phyloP scores from a whole-genome alignment of 2,329 filamentous ascomycete species.

The Arthrinium puccinioides region DNA sequence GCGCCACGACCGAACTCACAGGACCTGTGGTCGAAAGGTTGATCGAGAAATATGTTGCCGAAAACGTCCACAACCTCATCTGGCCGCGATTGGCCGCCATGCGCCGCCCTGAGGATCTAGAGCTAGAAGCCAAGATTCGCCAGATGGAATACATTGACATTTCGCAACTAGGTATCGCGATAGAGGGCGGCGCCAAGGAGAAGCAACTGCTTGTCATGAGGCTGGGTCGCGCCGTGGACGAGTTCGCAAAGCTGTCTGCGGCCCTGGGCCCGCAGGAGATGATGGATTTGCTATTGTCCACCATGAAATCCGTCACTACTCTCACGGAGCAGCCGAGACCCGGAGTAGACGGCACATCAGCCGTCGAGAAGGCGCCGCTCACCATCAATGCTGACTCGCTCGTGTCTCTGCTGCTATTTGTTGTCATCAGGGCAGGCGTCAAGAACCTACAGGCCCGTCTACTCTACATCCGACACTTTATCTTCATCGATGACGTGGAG shows the following conservation, averaged over 20 bases:
- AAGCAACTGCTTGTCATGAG: conserved; percentile 77
- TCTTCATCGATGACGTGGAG: conserved; percentile 96
- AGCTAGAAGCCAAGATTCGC: conserved; percentile 81
- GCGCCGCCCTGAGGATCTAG: conserved; percentile 73
- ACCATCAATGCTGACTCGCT: conserved; percentile 80
- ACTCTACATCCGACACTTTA: conserved; percentile 94
- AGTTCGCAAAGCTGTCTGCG: conserved; percentile 77
- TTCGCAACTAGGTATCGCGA: conserved; percentile 83
- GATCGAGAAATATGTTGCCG: conserved; percentile 89
- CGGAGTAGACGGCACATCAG: conserved; percentile 22
- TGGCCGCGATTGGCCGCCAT: conserved; percentile 77
- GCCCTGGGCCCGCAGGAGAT: conserved; percentile 82
- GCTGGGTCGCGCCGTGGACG: conserved; percentile 71
- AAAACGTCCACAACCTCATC: conserved; percentile 84
- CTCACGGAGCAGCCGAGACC: conserved; percentile 44
- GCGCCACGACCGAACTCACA: conserved; percentile 87
- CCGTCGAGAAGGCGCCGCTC: conserved; percentile 47
- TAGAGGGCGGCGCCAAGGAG: conserved; percentile 68
- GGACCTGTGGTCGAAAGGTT: conserved; percentile 86
- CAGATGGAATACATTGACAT: conserved; percentile 94
- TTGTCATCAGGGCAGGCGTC: conserved; percentile 86
- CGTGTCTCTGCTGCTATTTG: conserved; percentile 82
- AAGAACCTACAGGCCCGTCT: conserved; percentile 82
- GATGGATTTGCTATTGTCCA: conserved; percentile 72
- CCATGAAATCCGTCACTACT: conserved; percentile 75